These are phyloP conservation scores for Chytridium lagenaria DNA, from an alignment of 371 early-diverging fungal species.

Conservation along the genomic window DNA sequence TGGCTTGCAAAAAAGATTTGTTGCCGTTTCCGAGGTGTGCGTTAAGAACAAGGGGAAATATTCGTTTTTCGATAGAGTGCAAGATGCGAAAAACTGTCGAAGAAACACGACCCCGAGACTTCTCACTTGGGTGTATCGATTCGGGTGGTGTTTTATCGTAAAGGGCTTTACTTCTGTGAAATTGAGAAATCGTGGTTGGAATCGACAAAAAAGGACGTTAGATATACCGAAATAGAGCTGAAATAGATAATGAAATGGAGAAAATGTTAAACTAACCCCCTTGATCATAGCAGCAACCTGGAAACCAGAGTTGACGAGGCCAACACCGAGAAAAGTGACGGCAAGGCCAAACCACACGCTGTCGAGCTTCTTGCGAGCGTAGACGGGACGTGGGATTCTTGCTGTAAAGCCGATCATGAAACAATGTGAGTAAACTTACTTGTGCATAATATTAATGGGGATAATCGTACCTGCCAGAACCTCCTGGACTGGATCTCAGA, in stretches of 20 bases:
- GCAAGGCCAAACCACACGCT: conserved; percentile 31
- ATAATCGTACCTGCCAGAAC: conserved; percentile 40
- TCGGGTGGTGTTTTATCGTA: too few relatives aligned
- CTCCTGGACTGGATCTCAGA: conserved; percentile 33
- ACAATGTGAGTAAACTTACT: not conserved
- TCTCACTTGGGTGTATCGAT: too few relatives aligned
- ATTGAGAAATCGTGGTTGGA: too few relatives aligned
- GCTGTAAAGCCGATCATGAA: conserved; percentile 24
- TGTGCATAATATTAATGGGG: not conserved
- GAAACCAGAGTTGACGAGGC: conserved; percentile 20
- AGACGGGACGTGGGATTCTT: conserved; percentile 44
- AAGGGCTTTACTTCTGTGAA: too few relatives aligned
- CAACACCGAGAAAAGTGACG: conserved; percentile 5
- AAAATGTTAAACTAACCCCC: conserved; percentile 16
- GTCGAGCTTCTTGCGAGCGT: conserved; percentile 45
- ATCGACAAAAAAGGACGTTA: too few relatives aligned
- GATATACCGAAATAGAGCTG: too few relatives aligned
- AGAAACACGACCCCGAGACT: too few relatives aligned
- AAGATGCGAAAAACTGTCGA: too few relatives aligned
- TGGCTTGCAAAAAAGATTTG: too few relatives aligned
- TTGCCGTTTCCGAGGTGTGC: too few relatives aligned
- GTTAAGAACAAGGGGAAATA: too few relatives aligned
- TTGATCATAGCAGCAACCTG: conserved; percentile 24
- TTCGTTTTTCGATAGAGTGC: too few relatives aligned
- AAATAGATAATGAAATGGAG: conserved; percentile 13